Conservation (phyloP, 2,329 filamentous ascomycete species). For the Aureobasidium sp. region DNA sequence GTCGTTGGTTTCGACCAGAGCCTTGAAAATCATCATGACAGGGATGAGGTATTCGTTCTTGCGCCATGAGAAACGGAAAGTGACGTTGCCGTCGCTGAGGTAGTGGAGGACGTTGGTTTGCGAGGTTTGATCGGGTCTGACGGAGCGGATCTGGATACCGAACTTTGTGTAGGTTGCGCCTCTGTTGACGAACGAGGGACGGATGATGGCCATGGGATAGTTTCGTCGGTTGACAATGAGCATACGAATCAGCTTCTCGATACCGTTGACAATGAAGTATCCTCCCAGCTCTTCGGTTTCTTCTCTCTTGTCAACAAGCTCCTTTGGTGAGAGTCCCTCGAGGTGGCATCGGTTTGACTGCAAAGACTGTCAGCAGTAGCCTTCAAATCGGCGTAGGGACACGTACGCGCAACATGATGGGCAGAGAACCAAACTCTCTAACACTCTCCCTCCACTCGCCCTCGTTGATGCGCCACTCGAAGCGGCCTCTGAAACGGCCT, state of each 20-base stretch:
- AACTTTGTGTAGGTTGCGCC: conserved; percentile 80
- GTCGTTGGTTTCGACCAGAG: conserved; percentile 90
- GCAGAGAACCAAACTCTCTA: conserved; percentile 78
- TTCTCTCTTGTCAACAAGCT: conserved; percentile 79
- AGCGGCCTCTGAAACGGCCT: conserved; percentile 70
- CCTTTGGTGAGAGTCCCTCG: conserved; percentile 70
- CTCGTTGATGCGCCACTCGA: conserved; percentile 82
- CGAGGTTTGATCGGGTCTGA: conserved; percentile 93
- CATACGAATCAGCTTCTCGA: conserved; percentile 92
- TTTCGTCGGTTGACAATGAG: conserved; percentile 85
- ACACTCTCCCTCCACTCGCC: conserved; percentile 74
- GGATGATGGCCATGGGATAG: conserved; percentile 88
- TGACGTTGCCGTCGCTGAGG: conserved; percentile 89
- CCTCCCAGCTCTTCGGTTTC: conserved; percentile 94
- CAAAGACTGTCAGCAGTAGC: conserved; percentile 17
- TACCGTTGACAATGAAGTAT: conserved; percentile 96
- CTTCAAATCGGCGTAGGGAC: neutral
- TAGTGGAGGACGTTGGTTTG: conserved; percentile 97
- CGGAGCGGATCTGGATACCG: conserved; percentile 84
- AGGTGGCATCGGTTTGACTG: conserved; percentile 87
- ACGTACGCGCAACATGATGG: conserved; percentile 82
- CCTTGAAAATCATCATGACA: conserved; percentile 93
- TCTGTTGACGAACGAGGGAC: conserved; percentile 80
- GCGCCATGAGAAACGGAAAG: conserved; percentile 94
- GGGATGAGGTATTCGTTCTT: conserved; percentile 97